These are phyloP conservation scores for Globisporangium alternatum DNA, from an alignment of 352 stramenopile species.

Conservation along the genomic window DNA sequence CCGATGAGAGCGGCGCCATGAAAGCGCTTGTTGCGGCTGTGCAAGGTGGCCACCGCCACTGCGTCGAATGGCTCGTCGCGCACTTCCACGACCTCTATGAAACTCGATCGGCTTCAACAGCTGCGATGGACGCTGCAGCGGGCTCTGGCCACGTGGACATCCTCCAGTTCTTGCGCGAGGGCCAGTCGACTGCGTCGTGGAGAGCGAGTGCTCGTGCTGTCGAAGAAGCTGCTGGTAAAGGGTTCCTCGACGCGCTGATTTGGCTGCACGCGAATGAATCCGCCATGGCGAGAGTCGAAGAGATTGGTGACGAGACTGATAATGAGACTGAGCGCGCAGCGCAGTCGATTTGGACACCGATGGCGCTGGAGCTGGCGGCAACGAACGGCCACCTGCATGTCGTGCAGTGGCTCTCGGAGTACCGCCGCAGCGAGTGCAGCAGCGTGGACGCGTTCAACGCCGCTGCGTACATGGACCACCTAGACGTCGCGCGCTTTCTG, in stretches of 20 bases:
- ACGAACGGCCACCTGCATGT: conserved; percentile 57
- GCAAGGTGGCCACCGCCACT: conserved; percentile 44
- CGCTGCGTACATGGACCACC: conserved; percentile 69
- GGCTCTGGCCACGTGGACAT: conserved; percentile 52
- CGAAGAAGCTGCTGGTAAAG: conserved; percentile 51
- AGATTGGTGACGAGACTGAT: conserved; percentile 15
- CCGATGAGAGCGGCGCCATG: conserved; percentile 41
- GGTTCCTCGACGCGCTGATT: conserved; percentile 42
- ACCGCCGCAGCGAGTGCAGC: conserved; percentile 44
- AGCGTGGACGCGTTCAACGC: conserved; percentile 61
- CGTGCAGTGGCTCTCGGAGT: conserved; percentile 60
- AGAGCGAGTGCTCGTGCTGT: conserved; percentile 53
- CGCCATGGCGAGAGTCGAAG: conserved; percentile 1
- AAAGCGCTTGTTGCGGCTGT: conserved; percentile 56
- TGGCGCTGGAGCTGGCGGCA: conserved; percentile 51
- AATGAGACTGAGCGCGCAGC: conserved; percentile 16
- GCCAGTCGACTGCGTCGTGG: conserved; percentile 38
- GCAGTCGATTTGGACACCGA: conserved; percentile 39
- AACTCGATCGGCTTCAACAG: conserved; percentile 26
- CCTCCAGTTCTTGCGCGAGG: conserved; percentile 43
- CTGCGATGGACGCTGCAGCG: conserved; percentile 54
- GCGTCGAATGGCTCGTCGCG: conserved; percentile 54
- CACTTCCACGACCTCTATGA: conserved; percentile 44
- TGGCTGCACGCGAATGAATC: conserved; percentile 46
- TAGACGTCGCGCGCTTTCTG: conserved; percentile 54